These are phyloP conservation scores for Boeremia lycopersici DNA, from an alignment of 2,329 filamentous ascomycete genomes.

Conservation along the genomic window DNA sequence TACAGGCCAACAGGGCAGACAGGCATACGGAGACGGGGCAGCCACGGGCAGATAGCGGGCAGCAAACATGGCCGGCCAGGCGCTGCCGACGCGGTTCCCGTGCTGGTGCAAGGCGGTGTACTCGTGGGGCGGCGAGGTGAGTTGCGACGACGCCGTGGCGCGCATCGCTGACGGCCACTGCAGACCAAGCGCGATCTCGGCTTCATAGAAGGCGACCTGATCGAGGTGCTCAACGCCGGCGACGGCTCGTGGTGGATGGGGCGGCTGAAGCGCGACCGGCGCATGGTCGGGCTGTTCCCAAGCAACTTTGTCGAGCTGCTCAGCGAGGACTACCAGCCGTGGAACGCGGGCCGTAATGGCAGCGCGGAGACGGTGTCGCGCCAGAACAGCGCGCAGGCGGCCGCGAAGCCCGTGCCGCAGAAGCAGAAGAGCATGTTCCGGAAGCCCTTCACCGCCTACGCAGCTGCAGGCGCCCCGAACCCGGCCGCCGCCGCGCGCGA, in stretches of 20 bases:
- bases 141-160: slow-evolving; percentile 19
- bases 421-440: slow-evolving; percentile 64
- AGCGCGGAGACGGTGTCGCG: slow-evolving; percentile 54
- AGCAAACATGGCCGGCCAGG: slow-evolving; percentile 53
- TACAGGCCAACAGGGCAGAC: neutral
- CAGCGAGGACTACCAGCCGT: slow-evolving; percentile 81
- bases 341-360: slow-evolving; percentile 58
- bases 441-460: slow-evolving; percentile 70
- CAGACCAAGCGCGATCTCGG: slow-evolving; percentile 89
- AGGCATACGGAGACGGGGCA: neutral
- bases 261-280: slow-evolving; percentile 83
- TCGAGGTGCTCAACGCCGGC: slow-evolving; percentile 96
- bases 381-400: slow-evolving; percentile 54
- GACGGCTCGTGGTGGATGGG: slow-evolving; percentile 99
- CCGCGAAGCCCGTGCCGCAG: slow-evolving; percentile 51
- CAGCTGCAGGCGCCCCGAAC: slow-evolving; percentile 50
- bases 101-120: slow-evolving; percentile 93
- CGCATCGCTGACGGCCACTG: slow-evolving; percentile 28
- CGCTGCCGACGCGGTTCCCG: slow-evolving; percentile 78
- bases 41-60: neutral
- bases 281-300: slow-evolving; percentile 90
- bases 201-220: slow-evolving; percentile 96
- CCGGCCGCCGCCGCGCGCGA: slow-evolving; percentile 48
- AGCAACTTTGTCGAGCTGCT: slow-evolving; percentile 97
- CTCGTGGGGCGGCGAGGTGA: slow-evolving; percentile 84